These are phyloP conservation scores for Hypoxylon lienhwacheense DNA, from an alignment of 495 filamentous ascomycete genomes.

Conservation along the genomic window DNA sequence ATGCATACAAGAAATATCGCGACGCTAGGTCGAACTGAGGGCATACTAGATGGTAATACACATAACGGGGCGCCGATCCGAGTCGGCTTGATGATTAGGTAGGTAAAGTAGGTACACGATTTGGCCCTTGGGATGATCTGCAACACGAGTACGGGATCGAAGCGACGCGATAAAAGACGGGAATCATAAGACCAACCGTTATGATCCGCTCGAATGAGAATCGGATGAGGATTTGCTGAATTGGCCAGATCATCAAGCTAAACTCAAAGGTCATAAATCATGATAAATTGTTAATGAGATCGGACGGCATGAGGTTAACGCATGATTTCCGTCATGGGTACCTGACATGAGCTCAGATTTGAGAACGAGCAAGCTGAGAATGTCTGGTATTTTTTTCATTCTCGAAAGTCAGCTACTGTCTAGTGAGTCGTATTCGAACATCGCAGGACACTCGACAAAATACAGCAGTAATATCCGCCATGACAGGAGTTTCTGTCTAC, in stretches of 20 bases:
- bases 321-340: slow-evolving; percentile 18
- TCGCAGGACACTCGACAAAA: background rate
- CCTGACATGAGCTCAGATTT: too few species aligned
- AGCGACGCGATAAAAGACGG: background rate
- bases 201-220: slow-evolving; percentile 21
- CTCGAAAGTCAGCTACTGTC: background rate
- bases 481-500: background rate
- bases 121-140: too few species aligned
- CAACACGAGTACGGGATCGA: too few species aligned
- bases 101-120: too few species aligned
- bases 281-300: slow-evolving; percentile 13
- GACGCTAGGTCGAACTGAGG: background rate
- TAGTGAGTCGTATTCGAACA: background rate
- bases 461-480: background rate
- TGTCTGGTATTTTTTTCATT: too few species aligned
- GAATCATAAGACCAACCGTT: slow-evolving; percentile 14
- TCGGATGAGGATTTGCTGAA: background rate
- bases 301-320: slow-evolving; percentile 25
- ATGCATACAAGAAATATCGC: background rate
- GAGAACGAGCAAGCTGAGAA: too few species aligned
- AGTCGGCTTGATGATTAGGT: too few species aligned
- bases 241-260: background rate
- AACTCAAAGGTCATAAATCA: slow-evolving; percentile 11
- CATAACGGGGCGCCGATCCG: slow-evolving; percentile 5
- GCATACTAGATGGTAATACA: background rate